These are phyloP conservation scores for Pyrenula massariospora DNA, from an alignment of 495 filamentous ascomycete genomes.

Conservation along the genomic window DNA sequence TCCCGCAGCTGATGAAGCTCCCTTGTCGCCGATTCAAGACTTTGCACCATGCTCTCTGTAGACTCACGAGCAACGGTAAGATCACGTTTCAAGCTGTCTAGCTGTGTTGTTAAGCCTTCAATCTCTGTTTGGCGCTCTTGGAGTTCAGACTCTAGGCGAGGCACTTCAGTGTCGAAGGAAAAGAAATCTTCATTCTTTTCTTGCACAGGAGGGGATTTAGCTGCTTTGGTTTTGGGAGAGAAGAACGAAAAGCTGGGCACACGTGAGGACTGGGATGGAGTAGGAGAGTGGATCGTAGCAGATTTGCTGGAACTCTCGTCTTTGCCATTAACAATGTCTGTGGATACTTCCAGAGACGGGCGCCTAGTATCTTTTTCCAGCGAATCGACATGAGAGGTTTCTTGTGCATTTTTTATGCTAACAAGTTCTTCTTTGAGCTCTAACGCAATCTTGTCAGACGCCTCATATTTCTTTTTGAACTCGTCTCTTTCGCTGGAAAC, in stretches of 20 bases:
- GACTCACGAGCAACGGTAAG: slow-evolving; percentile 49
- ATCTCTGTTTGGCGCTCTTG: slow-evolving; percentile 54
- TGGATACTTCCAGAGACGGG: background rate
- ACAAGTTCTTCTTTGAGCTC: slow-evolving; percentile 40
- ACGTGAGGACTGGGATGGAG: slow-evolving; percentile 10
- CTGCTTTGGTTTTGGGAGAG: slow-evolving; percentile 32
- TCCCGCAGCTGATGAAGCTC: slow-evolving; percentile 49
- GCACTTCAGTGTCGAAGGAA: slow-evolving; percentile 70
- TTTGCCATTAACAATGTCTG: slow-evolving; percentile 7
- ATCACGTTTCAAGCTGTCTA: slow-evolving; percentile 41
- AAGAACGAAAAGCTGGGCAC: slow-evolving; percentile 22
- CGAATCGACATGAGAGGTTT: slow-evolving; percentile 3
- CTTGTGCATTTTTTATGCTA: slow-evolving; percentile 29
- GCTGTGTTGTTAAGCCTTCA: slow-evolving; percentile 48
- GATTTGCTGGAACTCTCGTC: slow-evolving; percentile 6
- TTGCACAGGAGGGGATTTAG: slow-evolving; percentile 19
- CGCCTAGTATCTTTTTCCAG: slow-evolving; percentile 15
- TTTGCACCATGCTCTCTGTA: slow-evolving; percentile 50
- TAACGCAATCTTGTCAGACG: slow-evolving; percentile 53
- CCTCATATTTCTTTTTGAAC: slow-evolving; percentile 62
- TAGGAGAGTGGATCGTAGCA: slow-evolving; percentile 11
- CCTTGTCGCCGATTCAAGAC: slow-evolving; percentile 44
- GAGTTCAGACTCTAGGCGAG: slow-evolving; percentile 49
- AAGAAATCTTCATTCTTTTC: slow-evolving; percentile 69
- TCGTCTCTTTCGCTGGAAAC: slow-evolving; percentile 72